phyloP scores from a whole-genome alignment of 257 asterid species.

The Coffea canephora region DNA sequence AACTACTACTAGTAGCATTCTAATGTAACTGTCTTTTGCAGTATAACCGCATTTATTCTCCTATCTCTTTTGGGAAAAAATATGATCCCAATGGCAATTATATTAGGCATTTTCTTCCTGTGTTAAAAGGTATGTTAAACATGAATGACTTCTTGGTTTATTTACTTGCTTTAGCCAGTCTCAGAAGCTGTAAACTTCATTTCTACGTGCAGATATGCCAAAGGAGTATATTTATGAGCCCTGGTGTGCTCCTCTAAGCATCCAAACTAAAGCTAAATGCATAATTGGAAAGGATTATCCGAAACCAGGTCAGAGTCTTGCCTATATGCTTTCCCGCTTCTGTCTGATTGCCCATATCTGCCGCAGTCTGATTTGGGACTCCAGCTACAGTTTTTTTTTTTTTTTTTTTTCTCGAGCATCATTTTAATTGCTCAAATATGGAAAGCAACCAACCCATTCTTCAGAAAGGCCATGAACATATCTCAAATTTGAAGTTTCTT shows the following conservation, averaged over 20 bases:
- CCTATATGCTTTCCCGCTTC: not conserved
- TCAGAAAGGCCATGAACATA: not conserved
- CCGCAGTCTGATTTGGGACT: not conserved
- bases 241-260: conserved; percentile 84
- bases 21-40: conserved; percentile 31
- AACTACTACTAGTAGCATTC: not conserved
- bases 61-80: conserved; percentile 88
- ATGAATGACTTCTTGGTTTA: conserved; percentile 9
- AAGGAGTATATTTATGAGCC: conserved; percentile 95
- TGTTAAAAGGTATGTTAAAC: conserved; percentile 62
- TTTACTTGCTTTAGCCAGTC: conserved; percentile 16
- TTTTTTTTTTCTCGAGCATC: not conserved
- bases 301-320: conserved; percentile 64
- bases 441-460: not conserved
- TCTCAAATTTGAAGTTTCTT: not conserved
- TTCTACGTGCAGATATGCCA: conserved; percentile 72
- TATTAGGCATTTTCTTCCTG: conserved; percentile 85
- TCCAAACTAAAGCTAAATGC: conserved; percentile 82
- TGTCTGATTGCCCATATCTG: not conserved
- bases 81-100: conserved; percentile 82
- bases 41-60: conserved; percentile 93
- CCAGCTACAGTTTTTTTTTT: not conserved
- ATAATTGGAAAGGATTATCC: conserved; percentile 91
- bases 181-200: conserved; percentile 6
- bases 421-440: not conserved